phyloP scores from a whole-genome alignment of 2,329 filamentous ascomycete genomes.

The Daldinia eschscholtzii region DNA sequence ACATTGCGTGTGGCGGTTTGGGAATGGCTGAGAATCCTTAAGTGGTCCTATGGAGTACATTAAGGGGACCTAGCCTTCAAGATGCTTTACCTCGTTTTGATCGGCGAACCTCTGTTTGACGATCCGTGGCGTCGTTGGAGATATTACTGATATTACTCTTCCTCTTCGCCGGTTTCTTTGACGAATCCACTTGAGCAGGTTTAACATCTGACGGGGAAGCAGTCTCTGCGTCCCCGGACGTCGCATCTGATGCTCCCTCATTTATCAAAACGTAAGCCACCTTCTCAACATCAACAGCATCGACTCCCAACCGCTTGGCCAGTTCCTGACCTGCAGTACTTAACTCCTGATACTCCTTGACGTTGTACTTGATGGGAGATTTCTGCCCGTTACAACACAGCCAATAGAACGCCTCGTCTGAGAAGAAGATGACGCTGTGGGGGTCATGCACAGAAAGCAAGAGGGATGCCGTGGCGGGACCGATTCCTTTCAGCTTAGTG shows the following conservation, averaged over 20 bases:
- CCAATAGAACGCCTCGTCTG: conserved; percentile 84
- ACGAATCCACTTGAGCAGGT: conserved; percentile 23
- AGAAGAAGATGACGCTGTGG: conserved; percentile 76
- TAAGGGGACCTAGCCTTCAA: conserved; percentile 23
- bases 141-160: conserved; percentile 34
- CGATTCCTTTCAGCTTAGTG: conserved; percentile 76
- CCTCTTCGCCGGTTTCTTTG: conserved; percentile 40
- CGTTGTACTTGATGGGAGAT: conserved; percentile 74
- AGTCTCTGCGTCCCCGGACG: conserved; percentile 15
- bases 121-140: conserved; percentile 35
- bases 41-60: conserved; percentile 5
- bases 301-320: conserved; percentile 63
- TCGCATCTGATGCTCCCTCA: conserved; percentile 40
- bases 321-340: conserved; percentile 59
- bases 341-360: conserved; percentile 75
- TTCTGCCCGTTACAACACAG: conserved; percentile 67
- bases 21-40: conserved; percentile 18
- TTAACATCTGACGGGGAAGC: conserved; percentile 31
- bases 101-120: conserved; percentile 41
- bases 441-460: conserved; percentile 75
- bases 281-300: conserved; percentile 74
- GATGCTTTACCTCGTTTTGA: conserved; percentile 49
- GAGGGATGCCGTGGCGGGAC: conserved; percentile 83
- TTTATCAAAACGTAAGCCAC: conserved; percentile 78
- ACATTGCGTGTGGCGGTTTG: conserved; percentile 30